Base-by-base conservation (phyloP, 2,329 filamentous ascomycete species). In the Arthroderma sp. region DNA sequence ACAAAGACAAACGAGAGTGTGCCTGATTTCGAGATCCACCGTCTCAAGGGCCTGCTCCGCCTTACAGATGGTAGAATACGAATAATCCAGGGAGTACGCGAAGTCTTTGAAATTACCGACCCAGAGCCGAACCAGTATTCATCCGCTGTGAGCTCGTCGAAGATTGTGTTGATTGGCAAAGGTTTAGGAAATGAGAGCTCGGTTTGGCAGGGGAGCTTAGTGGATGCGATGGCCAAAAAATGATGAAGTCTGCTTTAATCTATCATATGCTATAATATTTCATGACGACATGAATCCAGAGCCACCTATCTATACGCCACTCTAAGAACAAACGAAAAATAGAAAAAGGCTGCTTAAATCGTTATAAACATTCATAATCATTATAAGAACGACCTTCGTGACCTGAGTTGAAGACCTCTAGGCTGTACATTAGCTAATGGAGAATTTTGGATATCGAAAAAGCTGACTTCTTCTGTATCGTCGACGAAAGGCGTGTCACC, bases 61-160 rank as follows among this genome's bases (percentile, higher is more conserved):
- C 68, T 89, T 11, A 57, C 66, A 0, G 71, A 80, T 44, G 59
- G 65, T 33, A 86, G 85, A 1, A 68, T 70, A 0, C 68, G 86
- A 59, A 77, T 96, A 51, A 72, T 96, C 5, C 91, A 98, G 62
- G 91, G 88, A 1, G 91, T 98, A 1, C 71, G 89, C 43, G 89
- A 95, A 55, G 75, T 96, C 10, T 98, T 96, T 61, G 91, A 98
- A 56, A 83, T 96, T 27, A 76, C 86, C 27, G 86, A 94, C 52
- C 53, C 56, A 9, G 54, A 59, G n/a, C 50, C 47, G 1, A 43
- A 50, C 5, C 45, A 52, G n/a, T 46, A 51, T 9, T 46, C 48
- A 6, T 51, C 59, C 10, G 47, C 45, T 15, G 44, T 48, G 10
- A 49, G 49, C 36, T 54, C 59, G 31, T 66, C 62, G 46, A 71